Percentiles rank a stretch among this genome's conserved stretches.
Conservation (phyloP, 805 yeast species). For the Saccharomycopsis capsularis region DNA sequence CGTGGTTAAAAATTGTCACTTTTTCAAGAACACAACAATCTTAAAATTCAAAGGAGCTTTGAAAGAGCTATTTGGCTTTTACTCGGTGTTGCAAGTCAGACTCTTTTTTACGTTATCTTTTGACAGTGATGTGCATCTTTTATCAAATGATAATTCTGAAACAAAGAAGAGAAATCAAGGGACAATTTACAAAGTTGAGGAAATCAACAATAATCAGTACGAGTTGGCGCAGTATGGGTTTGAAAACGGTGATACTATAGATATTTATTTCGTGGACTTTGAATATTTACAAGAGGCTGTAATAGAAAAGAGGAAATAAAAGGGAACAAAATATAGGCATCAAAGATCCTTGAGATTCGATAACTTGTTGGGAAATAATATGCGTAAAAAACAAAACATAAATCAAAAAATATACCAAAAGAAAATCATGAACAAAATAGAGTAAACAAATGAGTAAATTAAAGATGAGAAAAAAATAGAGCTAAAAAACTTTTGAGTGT, state of each 20-base stretch:
- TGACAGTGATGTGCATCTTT: neutral
- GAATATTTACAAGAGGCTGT: neutral
- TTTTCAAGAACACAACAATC: conserved; percentile 4
- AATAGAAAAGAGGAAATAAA: neutral
- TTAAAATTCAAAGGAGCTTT: conserved; percentile 12
- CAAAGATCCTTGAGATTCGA: too few species aligned
- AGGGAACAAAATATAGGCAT: too few species aligned
- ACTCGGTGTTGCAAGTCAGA: conserved; percentile 4
- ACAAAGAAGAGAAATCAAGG: too few species aligned
- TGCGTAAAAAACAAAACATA: neutral
- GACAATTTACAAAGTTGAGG: conserved; percentile 2
- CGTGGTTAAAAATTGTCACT: neutral
- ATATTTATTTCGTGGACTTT: conserved; percentile 7
- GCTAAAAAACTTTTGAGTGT: too few species aligned
- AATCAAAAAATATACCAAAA: neutral
- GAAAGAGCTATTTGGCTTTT: conserved; percentile 3
- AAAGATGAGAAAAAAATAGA: neutral
- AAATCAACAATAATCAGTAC: neutral
- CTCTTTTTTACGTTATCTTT: conserved; percentile 11
- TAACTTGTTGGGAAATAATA: too few species aligned
- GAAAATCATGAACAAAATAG: too few species aligned
- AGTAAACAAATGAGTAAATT: too few species aligned
- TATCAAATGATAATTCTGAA: neutral
- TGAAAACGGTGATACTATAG: conserved; percentile 8
- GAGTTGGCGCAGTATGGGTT: conserved; percentile 8